phyloP scores from a whole-genome alignment of 495 filamentous ascomycete genomes.

The Penicillium desertorum region DNA sequence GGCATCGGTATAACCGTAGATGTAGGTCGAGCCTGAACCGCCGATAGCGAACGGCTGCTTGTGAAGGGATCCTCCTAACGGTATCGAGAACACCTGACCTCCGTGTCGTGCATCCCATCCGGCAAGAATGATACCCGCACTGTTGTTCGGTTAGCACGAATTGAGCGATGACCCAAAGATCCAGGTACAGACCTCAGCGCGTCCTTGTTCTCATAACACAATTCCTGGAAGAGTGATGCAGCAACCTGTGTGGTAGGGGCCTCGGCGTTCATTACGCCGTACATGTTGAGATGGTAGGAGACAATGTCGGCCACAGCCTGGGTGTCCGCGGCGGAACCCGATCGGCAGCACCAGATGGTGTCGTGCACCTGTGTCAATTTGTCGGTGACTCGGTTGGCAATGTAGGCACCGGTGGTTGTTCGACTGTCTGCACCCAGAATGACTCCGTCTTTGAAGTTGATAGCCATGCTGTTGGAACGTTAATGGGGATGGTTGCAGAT shows the following conservation, averaged over 20 bases:
- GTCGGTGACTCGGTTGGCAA: constrained; percentile 98
- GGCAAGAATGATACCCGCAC: constrained; percentile 96
- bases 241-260: constrained; percentile 91
- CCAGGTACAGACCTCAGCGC: constrained; percentile 61
- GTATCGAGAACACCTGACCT: constrained; percentile 96
- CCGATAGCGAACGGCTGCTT: constrained; percentile 96
- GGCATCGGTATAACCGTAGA: constrained; percentile 97
- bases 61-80: constrained; percentile 93
- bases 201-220: constrained; percentile 98
- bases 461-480: constrained; percentile 55
- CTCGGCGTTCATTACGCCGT: constrained; percentile 82
- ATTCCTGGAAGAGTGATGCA: constrained; percentile 91
- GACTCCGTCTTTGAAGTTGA: constrained; percentile 96
- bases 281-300: constrained; percentile 91
- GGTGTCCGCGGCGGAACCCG: constrained; percentile 95
- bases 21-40: constrained; percentile 96
- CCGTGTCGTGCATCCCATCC: constrained; percentile 92
- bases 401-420: constrained; percentile 98
- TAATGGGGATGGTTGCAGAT: constrained; percentile 16
- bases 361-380: constrained; percentile 98
- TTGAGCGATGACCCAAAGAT: background rate
- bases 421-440: constrained; percentile 95
- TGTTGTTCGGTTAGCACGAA: constrained; percentile 40
- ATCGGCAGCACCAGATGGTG: constrained; percentile 99
- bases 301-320: constrained; percentile 98